A percentile compares a stretch with the other conserved stretches of the same genome.
phyloP scores from a whole-genome alignment of 139 green algal genomes.

The Ettlia oleoabundans region DNA sequence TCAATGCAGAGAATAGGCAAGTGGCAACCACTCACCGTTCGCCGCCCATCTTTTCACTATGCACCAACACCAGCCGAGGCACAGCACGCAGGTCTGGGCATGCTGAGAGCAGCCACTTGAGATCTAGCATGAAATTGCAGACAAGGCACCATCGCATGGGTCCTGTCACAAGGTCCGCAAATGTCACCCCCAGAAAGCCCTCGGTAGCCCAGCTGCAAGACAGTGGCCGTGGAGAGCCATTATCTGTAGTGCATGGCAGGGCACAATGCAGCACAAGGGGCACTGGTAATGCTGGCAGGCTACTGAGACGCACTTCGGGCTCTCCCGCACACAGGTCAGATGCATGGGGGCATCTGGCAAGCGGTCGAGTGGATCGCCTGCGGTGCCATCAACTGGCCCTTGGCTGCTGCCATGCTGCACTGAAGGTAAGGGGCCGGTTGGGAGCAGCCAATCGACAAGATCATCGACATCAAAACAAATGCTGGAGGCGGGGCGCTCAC shows the following conservation, averaged over 20 bases:
- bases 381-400: background rate
- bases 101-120: conserved; percentile 67
- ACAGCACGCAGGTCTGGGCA: conserved; percentile 59
- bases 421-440: background rate
- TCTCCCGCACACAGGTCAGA: conserved; percentile 19
- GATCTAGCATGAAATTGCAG: conserved; percentile 82
- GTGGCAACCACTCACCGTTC: background rate
- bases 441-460: too few relatives aligned
- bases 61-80: conserved; percentile 54
- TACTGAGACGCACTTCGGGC: conserved; percentile 1
- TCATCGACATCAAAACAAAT: too few relatives aligned
- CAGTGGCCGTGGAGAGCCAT: too few relatives aligned
- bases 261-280: background rate
- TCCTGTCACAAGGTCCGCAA: conserved; percentile 51
- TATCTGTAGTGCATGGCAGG: background rate
- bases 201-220: conserved; percentile 47
- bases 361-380: background rate
- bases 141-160: conserved; percentile 53
- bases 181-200: conserved; percentile 51
- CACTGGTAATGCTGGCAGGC: background rate
- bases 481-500: too few relatives aligned
- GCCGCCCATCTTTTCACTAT: conserved; percentile 43
- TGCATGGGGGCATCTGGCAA: conserved; percentile 32
- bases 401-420: background rate
- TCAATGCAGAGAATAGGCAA: background rate